A percentile compares a stretch with the other conserved stretches of the same genome.
Conservation (phyloP, 306 rosid genomes). For the Quercus agrifolia region DNA sequence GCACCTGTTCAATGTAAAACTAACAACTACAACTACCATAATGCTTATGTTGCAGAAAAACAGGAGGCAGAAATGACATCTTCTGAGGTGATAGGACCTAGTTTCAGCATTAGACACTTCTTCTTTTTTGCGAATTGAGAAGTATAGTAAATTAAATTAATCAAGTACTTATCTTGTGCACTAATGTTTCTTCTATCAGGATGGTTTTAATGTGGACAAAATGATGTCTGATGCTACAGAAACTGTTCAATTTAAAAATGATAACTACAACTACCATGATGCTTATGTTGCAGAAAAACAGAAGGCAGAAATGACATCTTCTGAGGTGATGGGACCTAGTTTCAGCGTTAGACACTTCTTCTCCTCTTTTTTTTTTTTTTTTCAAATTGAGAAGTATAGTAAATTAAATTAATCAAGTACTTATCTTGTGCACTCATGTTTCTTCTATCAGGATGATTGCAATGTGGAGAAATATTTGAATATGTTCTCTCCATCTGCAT, state of each 20-base stretch:
- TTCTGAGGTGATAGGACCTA: constrained; percentile 38
- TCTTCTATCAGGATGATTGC: no score
- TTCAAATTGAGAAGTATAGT: neutral
- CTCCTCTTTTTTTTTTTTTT: rapidly evolving
- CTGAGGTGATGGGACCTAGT: constrained; percentile 37
- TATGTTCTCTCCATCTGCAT: no score
- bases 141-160: no score
- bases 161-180: no score
- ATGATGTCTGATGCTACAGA: constrained; percentile 12
- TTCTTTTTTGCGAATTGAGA: neutral
- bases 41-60: constrained; percentile 17
- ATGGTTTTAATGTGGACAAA: constrained; percentile 4
- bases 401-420: no score
- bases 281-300: constrained; percentile 23
- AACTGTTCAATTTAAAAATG: neutral
- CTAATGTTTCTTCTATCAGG: no score
- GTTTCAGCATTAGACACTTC: constrained; percentile 18
- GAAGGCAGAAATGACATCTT: constrained; percentile 4
- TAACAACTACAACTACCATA: constrained; percentile 17
- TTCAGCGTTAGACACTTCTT: constrained; percentile 13
- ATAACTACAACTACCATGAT: constrained; percentile 17
- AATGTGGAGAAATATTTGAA: no score
- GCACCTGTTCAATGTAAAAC: neutral
- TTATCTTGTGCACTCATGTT: no score
- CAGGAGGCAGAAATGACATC: constrained; percentile 10